These are phyloP conservation scores for Fusarium gaditjirri DNA, from an alignment of 2,329 filamentous ascomycete genomes.

Conservation along the genomic window DNA sequence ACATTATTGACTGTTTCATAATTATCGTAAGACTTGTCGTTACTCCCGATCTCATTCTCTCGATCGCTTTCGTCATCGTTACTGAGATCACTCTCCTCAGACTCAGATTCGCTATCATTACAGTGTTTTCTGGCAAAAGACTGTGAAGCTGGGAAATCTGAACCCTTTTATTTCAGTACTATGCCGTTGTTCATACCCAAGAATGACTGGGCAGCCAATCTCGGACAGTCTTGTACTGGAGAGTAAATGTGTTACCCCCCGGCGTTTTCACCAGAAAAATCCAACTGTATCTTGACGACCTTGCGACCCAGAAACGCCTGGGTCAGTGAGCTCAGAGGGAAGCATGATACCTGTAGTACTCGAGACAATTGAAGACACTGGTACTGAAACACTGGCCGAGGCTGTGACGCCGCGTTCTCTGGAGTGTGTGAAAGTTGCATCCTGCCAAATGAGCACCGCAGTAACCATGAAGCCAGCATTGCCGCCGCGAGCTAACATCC, in stretches of 20 bases:
- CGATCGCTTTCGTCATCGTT: neutral
- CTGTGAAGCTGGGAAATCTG: neutral
- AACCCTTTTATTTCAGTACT: neutral
- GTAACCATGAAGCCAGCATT: neutral
- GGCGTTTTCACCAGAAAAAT: neutral
- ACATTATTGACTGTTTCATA: neutral
- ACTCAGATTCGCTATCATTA: neutral
- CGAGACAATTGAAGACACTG: neutral
- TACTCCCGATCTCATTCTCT: neutral
- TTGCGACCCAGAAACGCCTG: neutral
- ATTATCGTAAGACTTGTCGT: neutral
- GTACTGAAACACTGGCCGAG: neutral
- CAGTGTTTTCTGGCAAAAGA: neutral
- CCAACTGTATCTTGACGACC: neutral
- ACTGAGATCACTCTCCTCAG: neutral
- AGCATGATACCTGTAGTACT: neutral
- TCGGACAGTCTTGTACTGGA: neutral
- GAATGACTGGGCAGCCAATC: neutral
- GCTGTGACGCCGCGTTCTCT: neutral
- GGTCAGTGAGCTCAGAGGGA: neutral
- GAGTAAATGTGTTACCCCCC: neutral
- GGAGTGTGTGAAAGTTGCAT: neutral
- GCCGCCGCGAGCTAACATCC: neutral
- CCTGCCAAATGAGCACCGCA: neutral
- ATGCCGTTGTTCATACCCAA: neutral